These are phyloP conservation scores for Trypanosoma scelopori DNA, from an alignment of 208 protist genomes.

Conservation along the genomic window DNA sequence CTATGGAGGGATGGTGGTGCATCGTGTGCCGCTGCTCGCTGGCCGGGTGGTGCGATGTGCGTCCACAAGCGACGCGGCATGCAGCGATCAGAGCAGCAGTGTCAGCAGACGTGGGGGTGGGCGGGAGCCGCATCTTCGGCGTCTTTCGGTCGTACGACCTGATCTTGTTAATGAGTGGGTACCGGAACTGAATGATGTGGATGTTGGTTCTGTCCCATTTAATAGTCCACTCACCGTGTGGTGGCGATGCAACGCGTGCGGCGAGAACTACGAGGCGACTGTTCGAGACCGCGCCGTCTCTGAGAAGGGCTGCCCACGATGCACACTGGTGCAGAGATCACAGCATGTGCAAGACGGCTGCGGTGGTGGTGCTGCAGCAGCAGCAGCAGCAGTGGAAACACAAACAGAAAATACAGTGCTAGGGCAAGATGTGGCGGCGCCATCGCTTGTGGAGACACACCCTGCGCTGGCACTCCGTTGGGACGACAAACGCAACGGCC, in stretches of 20 bases:
- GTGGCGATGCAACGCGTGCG: slow-evolving; percentile 57
- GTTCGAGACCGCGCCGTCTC: slow-evolving; percentile 44
- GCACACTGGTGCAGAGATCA: slow-evolving; percentile 18
- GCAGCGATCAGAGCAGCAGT: neutral
- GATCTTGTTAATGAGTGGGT: slow-evolving; percentile 84
- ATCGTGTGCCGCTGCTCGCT: slow-evolving; percentile 6
- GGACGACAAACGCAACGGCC: slow-evolving; percentile 56
- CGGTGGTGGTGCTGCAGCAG: neutral
- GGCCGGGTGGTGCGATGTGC: neutral
- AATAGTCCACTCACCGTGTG: slow-evolving; percentile 24
- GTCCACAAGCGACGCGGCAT: slow-evolving; percentile 1
- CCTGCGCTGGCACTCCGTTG: slow-evolving; percentile 43
- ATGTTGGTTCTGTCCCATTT: slow-evolving; percentile 50
- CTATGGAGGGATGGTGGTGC: neutral
- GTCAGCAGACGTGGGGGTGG: neutral
- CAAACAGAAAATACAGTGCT: neutral
- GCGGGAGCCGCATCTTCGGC: slow-evolving; percentile 26
- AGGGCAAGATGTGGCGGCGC: neutral
- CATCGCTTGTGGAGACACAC: slow-evolving; percentile 47
- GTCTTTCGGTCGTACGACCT: slow-evolving; percentile 63
- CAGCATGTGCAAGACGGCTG: neutral
- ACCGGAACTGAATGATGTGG: slow-evolving; percentile 73
- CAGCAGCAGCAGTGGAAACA: neutral
- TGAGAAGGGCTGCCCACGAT: slow-evolving; percentile 49
- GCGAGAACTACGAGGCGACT: slow-evolving; percentile 49